Percentiles rank a stretch among this genome's conserved stretches.
These are phyloP conservation scores for Sporothrix protearum DNA, from an alignment of 2,329 filamentous ascomycete genomes.

Conservation along the genomic window DNA sequence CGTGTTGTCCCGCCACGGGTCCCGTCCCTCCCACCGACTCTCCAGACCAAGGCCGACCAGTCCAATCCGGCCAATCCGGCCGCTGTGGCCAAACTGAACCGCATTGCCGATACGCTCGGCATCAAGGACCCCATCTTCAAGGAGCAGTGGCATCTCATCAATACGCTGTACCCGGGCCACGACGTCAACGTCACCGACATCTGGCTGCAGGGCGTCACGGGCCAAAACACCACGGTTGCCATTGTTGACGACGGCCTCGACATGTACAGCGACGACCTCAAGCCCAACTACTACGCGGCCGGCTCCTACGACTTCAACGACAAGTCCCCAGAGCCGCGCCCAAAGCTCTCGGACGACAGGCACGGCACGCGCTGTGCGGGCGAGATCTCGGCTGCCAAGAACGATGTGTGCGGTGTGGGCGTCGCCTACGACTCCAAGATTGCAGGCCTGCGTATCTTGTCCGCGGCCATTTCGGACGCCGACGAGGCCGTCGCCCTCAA, in stretches of 20 bases:
- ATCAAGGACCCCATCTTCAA: constrained; percentile 89
- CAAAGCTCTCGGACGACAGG: constrained; percentile 76
- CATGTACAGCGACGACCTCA: constrained; percentile 90
- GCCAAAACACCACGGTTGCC: constrained; percentile 81
- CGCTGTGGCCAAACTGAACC: constrained; percentile 55
- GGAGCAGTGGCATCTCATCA: constrained; percentile 94
- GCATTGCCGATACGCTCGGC: constrained; percentile 61
- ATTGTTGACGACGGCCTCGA: constrained; percentile 96
- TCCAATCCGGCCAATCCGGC: constrained; percentile 37
- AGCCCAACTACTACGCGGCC: constrained; percentile 86
- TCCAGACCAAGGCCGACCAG: constrained; percentile 25
- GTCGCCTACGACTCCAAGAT: constrained; percentile 91
- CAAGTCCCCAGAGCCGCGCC: constrained; percentile 70
- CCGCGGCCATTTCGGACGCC: constrained; percentile 82
- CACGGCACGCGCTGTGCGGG: constrained; percentile 95
- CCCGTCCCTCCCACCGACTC: not conserved
- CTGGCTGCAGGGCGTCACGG: constrained; percentile 88
- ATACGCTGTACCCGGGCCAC: constrained; percentile 74
- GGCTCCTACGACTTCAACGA: constrained; percentile 98
- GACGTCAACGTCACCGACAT: constrained; percentile 95
- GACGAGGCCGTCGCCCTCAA: constrained; percentile 93
- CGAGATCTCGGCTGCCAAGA: constrained; percentile 87
- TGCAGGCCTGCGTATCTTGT: constrained; percentile 87
- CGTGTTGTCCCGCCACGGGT: constrained; percentile 41
- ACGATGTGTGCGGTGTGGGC: constrained; percentile 91